phyloP scores from a whole-genome alignment of 495 filamentous ascomycete species.

The Penicillium riverlandense region DNA sequence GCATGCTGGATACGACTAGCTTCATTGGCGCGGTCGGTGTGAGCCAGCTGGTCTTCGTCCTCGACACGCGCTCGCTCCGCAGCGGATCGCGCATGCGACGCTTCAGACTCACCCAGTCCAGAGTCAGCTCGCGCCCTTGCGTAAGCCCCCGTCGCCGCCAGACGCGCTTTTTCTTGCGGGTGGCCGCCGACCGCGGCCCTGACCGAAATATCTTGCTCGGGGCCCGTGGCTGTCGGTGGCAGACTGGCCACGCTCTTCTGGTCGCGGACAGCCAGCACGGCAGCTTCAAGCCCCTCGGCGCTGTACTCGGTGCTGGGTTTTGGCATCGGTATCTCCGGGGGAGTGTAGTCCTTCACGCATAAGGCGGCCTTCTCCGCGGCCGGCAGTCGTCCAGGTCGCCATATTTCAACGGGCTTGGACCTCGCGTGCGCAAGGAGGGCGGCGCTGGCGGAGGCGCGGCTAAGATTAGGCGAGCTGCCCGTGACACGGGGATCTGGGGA shows the following conservation, averaged over 20 bases:
- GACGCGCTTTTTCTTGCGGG: constrained; percentile 52
- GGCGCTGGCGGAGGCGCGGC: constrained; percentile 62
- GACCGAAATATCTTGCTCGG: constrained; percentile 16
- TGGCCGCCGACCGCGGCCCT: constrained; percentile 48
- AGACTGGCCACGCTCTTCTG: constrained; percentile 23
- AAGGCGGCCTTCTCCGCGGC: constrained; percentile 63
- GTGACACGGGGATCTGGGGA: constrained; percentile 57
- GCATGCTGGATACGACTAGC: constrained; percentile 51
- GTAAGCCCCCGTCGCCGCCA: constrained; percentile 70
- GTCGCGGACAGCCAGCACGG: constrained; percentile 59
- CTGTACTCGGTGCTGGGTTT: constrained; percentile 45
- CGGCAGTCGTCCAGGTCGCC: constrained; percentile 52
- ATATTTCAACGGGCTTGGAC: constrained; percentile 51
- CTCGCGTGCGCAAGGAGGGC: constrained; percentile 65
- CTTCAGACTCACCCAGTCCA: constrained; percentile 45
- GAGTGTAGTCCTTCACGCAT: constrained; percentile 60
- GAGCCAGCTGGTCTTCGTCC: constrained; percentile 18
- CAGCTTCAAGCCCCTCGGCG: constrained; percentile 63
- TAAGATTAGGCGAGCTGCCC: constrained; percentile 61
- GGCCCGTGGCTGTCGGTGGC: constrained; percentile 1
- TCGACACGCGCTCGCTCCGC: constrained; percentile 41
- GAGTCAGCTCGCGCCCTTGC: constrained; percentile 61
- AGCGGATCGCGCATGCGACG: constrained; percentile 58
- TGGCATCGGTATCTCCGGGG: constrained; percentile 40
- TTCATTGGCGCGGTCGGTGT: constrained; percentile 40